Conservation (phyloP, 2,329 filamentous ascomycete genomes). For the Trichoderma breve region DNA sequence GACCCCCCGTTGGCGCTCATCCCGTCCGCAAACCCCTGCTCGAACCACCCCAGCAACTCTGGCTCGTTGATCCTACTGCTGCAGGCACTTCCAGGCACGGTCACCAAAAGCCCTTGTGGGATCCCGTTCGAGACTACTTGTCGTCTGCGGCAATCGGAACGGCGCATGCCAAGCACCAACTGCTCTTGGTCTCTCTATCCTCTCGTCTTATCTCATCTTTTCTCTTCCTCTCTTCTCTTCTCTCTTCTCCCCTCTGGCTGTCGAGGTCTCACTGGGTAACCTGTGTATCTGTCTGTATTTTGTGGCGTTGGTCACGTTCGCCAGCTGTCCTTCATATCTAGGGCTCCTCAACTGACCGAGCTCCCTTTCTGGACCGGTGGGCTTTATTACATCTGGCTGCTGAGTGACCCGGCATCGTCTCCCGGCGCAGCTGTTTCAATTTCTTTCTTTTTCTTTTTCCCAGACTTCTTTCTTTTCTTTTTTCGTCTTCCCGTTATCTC, state of each 20-base stretch:
- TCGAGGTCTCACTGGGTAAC: background rate
- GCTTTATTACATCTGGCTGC: constrained; percentile 1
- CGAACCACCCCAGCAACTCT: constrained; percentile 7
- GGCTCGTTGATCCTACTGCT: constrained; percentile 17
- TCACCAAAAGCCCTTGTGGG: constrained; percentile 13
- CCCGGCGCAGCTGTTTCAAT: background rate
- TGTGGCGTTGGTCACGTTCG: background rate
- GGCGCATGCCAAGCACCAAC: constrained; percentile 10
- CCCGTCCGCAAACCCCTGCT: constrained; percentile 10
- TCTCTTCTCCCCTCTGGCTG: background rate
- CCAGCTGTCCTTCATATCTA: background rate
- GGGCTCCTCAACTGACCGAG: constrained; percentile 12
- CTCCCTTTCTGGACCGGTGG: constrained; percentile 16
- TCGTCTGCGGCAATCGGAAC: constrained; percentile 17
- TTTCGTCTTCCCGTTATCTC: background rate
- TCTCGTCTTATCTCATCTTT: background rate
- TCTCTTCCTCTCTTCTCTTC: background rate
- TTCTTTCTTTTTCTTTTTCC: background rate
- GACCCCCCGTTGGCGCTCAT: constrained; percentile 5
- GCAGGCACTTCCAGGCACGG: constrained; percentile 20
- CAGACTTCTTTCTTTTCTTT: background rate
- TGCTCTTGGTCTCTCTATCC: background rate
- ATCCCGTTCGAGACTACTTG: constrained; percentile 16
- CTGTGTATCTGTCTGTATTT: background rate
- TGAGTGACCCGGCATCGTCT: background rate